Percentiles rank a stretch among this genome's conserved stretches.
phyloP scores from a whole-genome alignment of 2,329 filamentous ascomycete genomes.

The Penicillium psychrosexuale region DNA sequence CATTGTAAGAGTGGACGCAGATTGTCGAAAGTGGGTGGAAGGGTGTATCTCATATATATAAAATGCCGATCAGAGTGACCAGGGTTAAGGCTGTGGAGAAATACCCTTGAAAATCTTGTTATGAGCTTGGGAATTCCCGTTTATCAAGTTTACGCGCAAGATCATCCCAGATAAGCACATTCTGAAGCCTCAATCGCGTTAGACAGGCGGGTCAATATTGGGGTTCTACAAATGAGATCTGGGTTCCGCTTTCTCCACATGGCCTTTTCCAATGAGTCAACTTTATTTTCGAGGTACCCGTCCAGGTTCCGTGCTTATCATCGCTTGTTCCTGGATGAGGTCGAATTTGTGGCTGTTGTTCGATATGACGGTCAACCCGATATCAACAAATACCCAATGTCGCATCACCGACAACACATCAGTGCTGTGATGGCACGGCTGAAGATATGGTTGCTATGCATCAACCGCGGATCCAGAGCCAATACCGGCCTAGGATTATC shows the following conservation, averaged over 20 bases:
- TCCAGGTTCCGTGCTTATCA: background rate
- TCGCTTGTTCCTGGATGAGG: background rate
- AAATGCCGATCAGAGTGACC: background rate
- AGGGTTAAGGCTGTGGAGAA: background rate
- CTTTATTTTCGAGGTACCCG: background rate
- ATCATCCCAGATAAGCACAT: constrained; percentile 5
- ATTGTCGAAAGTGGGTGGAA: background rate
- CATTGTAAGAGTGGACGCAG: background rate
- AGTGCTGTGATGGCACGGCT: background rate
- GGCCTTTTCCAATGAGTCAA: background rate
- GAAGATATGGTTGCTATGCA: background rate
- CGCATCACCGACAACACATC: background rate
- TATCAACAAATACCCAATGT: background rate
- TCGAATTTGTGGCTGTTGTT: too few species aligned
- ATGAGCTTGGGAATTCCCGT: background rate
- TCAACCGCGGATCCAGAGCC: background rate
- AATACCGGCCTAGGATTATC: background rate
- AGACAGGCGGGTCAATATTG: background rate
- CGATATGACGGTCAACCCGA: too few species aligned
- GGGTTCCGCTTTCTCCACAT: background rate
- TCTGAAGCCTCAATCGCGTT: background rate
- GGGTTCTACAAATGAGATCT: constrained; percentile 1
- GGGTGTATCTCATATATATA: background rate
- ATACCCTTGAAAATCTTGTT: background rate
- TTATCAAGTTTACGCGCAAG: constrained; percentile 1